Base-by-base conservation (phyloP, 192 early-diverging fungal species). In the Umbelopsis vinacea region DNA sequence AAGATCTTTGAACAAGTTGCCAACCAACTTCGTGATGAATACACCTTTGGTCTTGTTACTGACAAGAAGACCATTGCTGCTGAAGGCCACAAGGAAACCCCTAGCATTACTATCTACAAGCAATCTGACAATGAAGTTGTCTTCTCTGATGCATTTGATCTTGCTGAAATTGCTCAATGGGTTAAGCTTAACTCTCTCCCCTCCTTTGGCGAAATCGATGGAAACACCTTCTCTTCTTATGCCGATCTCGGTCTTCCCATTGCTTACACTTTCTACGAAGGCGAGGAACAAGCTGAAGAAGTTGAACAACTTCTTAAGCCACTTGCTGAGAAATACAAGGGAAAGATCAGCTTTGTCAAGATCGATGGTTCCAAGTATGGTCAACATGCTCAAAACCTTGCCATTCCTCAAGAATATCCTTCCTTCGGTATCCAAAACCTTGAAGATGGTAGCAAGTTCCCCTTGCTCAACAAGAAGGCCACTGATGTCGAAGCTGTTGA, bases 321-420 rank as follows among this genome's bases (percentile, higher is more conserved):
- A 26, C 63, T 97, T 50, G 96, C 97, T 76, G 89, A 94, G 83
- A 76, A 92, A 75, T 85, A 82, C 85, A 93, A 94, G 86, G 97
- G 96, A 68, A 94, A 91, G 78, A 69, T 98, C 68, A 91, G 82
- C 87, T 93, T 98, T 86, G 95, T 95, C 75, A 92, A 94, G 81
- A 93, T 96, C 66, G 94, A 99, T 71, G 94, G 92, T 48, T 76
- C 35, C 82, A 91, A 95, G 79, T 98, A 89, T 82, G 91, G 90
- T 60, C 86, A 81, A 45, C 96, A 97, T 82, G 97, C 93, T 53
- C 85, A 90, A 66, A 93, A 93, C 81, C 84, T 98, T 55, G 93
- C 91, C 84, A 82, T 99, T 54, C 57, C 57, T 37, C 93, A 95
- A 88, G 89, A 94, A 77, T 99, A 93, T 93, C 97, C 97, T 60